phyloP scores from a whole-genome alignment of 345 rosid species.

The Turnera subulata region DNA sequence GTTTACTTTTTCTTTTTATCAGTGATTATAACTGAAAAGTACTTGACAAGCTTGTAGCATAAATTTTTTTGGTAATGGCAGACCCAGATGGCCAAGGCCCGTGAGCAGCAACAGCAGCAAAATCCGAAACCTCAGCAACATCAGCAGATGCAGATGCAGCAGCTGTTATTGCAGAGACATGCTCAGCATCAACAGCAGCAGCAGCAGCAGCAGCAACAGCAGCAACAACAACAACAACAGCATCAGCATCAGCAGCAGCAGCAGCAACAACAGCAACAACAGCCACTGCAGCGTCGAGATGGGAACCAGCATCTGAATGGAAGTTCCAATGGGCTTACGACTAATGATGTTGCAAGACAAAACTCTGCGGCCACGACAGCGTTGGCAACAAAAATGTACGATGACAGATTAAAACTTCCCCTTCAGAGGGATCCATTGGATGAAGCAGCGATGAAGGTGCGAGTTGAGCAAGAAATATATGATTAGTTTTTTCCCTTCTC shows the following conservation, averaged over 20 bases:
- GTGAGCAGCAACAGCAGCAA: conserved; percentile 31
- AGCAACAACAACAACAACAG: neutral
- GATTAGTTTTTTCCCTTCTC: conserved; percentile 1
- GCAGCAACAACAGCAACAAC: conserved; percentile 26
- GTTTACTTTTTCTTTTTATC: too few relatives aligned
- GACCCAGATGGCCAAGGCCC: conserved; percentile 46
- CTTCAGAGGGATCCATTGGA: conserved; percentile 44
- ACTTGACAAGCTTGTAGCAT: conserved; percentile 8
- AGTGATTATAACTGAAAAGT: neutral
- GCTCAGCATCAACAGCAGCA: conserved; percentile 32
- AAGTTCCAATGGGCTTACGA: conserved; percentile 18
- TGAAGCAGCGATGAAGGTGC: conserved; percentile 46
- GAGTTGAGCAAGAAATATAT: neutral
- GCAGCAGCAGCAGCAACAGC: conserved; percentile 20
- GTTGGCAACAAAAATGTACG: conserved; percentile 42
- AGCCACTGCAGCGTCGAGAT: conserved; percentile 38
- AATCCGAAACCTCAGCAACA: conserved; percentile 15
- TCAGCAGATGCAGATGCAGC: conserved; percentile 17
- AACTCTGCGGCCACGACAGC: conserved; percentile 37
- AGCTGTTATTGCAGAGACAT: conserved; percentile 14
- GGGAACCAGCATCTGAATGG: conserved; percentile 32
- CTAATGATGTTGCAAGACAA: conserved; percentile 37
- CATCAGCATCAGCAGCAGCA: neutral
- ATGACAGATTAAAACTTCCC: conserved; percentile 52
- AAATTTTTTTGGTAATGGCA: conserved; percentile 23